These are phyloP conservation scores for Farysia itapuensis DNA, from an alignment of 1,284 basidiomycete genomes.

Conservation along the genomic window DNA sequence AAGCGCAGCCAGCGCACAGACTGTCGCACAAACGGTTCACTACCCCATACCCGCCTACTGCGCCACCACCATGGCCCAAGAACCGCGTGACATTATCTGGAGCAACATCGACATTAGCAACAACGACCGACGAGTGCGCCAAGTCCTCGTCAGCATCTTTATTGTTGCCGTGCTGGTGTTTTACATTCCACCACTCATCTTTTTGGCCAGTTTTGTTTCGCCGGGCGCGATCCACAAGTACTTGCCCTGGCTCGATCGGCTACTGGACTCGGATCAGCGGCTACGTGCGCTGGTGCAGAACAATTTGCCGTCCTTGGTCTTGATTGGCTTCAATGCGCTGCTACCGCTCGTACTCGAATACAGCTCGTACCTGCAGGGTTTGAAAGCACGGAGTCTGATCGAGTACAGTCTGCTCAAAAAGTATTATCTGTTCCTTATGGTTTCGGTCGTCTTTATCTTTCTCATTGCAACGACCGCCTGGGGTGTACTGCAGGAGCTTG, in stretches of 20 bases:
- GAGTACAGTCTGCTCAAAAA: constrained; percentile 92
- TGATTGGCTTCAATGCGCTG: constrained; percentile 85
- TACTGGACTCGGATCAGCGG: constrained; percentile 78
- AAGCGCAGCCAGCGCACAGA: constrained; percentile 89
- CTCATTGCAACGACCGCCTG: constrained; percentile 85
- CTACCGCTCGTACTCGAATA: constrained; percentile 88
- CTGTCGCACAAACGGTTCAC: constrained; percentile 83
- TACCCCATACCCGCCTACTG: constrained; percentile 52
- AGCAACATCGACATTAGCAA: constrained; percentile 73
- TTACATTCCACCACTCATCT: constrained; percentile 60
- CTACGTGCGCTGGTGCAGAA: constrained; percentile 87
- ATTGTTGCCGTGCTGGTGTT: constrained; percentile 68
- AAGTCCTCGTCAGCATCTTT: constrained; percentile 62
- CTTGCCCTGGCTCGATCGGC: constrained; percentile 74
- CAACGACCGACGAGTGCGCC: constrained; percentile 52
- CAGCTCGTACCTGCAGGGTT: constrained; percentile 79
- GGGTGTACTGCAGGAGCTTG: constrained; percentile 66
- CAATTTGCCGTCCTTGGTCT: constrained; percentile 82
- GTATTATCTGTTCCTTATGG: constrained; percentile 77
- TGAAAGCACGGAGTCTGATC: constrained; percentile 82
- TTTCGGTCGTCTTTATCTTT: constrained; percentile 95
- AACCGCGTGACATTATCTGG: constrained; percentile 96
- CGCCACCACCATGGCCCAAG: constrained; percentile 68
- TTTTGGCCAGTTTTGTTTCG: constrained; percentile 79
- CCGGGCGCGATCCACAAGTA: constrained; percentile 88